Evolutionary conservation across 805 yeast species (phyloP).

Genomic region (Metschnikowia colocasiae): DNA sequence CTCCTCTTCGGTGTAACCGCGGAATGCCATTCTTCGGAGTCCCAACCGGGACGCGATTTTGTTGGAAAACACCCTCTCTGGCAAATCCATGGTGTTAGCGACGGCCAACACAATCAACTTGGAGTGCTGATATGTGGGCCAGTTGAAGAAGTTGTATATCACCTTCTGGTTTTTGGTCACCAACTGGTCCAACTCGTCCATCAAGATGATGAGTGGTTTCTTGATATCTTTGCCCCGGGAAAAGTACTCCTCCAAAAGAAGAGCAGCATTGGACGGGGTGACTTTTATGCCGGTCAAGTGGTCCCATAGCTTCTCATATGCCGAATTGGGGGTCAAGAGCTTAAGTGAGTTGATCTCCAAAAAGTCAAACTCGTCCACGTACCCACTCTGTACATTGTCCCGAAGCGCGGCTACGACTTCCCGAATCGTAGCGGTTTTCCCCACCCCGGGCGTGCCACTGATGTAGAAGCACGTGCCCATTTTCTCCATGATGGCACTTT

Average conservation of each 20-base stretch:
- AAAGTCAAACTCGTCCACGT: slow-evolving; percentile 53
- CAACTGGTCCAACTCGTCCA: slow-evolving; percentile 93
- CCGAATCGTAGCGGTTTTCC: slow-evolving; percentile 89
- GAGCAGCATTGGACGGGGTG: slow-evolving; percentile 61
- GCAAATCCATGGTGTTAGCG: slow-evolving; percentile 96
- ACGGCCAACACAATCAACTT: slow-evolving; percentile 85
- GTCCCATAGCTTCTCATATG: slow-evolving; percentile 82
- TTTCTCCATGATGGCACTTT: slow-evolving; percentile 63
- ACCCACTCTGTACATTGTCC: slow-evolving; percentile 25
- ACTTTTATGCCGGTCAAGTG: slow-evolving; percentile 57
- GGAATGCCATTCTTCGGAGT: slow-evolving; percentile 76
- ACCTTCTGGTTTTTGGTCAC: slow-evolving; percentile 79
- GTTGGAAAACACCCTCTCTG: slow-evolving; percentile 82
- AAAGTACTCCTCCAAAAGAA: slow-evolving; percentile 69
- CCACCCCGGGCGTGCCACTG: slow-evolving; percentile 98
- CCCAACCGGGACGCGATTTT: slow-evolving; percentile 92
- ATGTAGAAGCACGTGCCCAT: slow-evolving; percentile 84
- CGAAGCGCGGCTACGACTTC: slow-evolving; percentile 75
- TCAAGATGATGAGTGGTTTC: slow-evolving; percentile 65
- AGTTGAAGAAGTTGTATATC: slow-evolving; percentile 93
- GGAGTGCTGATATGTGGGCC: slow-evolving; percentile 87
- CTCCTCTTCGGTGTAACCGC: slow-evolving; percentile 82
- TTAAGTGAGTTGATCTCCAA: slow-evolving; percentile 91
- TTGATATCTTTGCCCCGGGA: slow-evolving; percentile 14
- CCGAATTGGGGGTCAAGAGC: slow-evolving; percentile 68